Evolutionary conservation across 352 stramenopile species (phyloP).

Genomic region (Aphanomyces stellatus): DNA sequence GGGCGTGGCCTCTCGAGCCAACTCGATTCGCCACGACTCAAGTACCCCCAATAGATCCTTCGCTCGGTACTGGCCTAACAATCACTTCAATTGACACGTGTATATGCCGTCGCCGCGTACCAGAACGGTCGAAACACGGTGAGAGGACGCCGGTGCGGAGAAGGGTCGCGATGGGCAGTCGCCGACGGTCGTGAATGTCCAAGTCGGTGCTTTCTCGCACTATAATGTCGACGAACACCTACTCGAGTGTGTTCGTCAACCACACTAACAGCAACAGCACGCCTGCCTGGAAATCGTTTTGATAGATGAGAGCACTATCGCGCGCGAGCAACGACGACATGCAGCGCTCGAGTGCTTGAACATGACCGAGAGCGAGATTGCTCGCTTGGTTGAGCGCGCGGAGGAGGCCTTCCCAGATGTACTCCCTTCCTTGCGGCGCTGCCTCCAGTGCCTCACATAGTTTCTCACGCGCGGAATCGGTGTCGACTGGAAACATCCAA

Average conservation of each 20-base stretch:
- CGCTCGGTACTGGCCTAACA: no score
- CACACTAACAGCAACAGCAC: not conserved
- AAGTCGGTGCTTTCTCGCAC: slow-evolving; percentile 13
- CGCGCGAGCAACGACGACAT: not conserved
- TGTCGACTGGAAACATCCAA: not conserved
- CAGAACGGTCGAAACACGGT: not conserved
- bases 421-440: not conserved
- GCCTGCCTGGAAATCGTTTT: slow-evolving; percentile 4
- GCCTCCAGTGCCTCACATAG: not conserved
- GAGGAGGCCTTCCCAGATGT: slow-evolving; percentile 17
- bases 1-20: no score
- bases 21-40: no score
- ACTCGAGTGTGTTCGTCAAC: not conserved
- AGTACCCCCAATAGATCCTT: no score
- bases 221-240: slow-evolving; percentile 16
- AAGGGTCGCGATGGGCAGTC: not conserved
- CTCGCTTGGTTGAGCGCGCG: slow-evolving; percentile 12
- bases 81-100: no score
- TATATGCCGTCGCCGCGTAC: no score
- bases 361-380: not conserved
- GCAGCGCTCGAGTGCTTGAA: not conserved
- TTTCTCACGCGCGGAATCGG: not conserved
- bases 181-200: slow-evolving; percentile 4
- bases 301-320: slow-evolving; percentile 2
- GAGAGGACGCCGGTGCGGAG: not conserved